These are phyloP conservation scores for Phaeolepiota aurea DNA, from an alignment of 768 basidiomycete species.

Conservation along the genomic window DNA sequence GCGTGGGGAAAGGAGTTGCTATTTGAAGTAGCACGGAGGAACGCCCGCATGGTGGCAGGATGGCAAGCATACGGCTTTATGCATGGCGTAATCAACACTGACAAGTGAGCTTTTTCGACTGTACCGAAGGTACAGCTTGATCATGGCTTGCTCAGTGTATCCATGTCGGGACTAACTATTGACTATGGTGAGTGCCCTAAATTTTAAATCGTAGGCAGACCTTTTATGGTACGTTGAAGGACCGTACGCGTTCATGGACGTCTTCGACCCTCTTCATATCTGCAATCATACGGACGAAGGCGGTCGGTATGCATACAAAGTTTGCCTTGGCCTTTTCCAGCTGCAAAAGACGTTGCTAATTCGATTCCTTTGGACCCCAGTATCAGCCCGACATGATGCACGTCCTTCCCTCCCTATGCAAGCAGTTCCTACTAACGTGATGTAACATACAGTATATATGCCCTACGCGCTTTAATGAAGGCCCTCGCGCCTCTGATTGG, in stretches of 20 bases:
- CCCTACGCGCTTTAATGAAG: slow-evolving; percentile 67
- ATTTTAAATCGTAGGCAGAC: background rate
- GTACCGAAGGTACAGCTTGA: slow-evolving; percentile 1
- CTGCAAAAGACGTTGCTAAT: slow-evolving; percentile 2
- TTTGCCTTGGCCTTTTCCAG: slow-evolving; percentile 9
- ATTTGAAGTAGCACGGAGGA: slow-evolving; percentile 72
- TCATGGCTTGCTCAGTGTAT: slow-evolving; percentile 38
- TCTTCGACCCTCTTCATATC: slow-evolving; percentile 76
- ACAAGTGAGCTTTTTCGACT: slow-evolving; percentile 50
- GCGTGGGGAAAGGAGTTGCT: slow-evolving; percentile 70
- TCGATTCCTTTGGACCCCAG: too few relatives aligned
- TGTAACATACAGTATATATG: slow-evolving; percentile 48
- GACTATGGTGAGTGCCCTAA: slow-evolving; percentile 51
- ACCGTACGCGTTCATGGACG: slow-evolving; percentile 93
- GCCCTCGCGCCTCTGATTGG: slow-evolving; percentile 83
- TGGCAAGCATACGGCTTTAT: slow-evolving; percentile 96
- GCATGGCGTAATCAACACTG: slow-evolving; percentile 97
- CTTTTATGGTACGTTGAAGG: slow-evolving; percentile 29
- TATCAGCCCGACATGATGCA: slow-evolving; percentile 77
- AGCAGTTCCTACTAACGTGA: background rate
- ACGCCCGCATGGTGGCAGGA: slow-evolving; percentile 86
- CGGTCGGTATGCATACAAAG: slow-evolving; percentile 71
- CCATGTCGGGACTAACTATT: slow-evolving; percentile 67
- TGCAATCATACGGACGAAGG: slow-evolving; percentile 85
- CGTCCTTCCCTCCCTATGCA: slow-evolving; percentile 12